These are phyloP conservation scores for Raphidocelis subcapitata DNA, from an alignment of 139 green algal species.

Conservation along the genomic window DNA sequence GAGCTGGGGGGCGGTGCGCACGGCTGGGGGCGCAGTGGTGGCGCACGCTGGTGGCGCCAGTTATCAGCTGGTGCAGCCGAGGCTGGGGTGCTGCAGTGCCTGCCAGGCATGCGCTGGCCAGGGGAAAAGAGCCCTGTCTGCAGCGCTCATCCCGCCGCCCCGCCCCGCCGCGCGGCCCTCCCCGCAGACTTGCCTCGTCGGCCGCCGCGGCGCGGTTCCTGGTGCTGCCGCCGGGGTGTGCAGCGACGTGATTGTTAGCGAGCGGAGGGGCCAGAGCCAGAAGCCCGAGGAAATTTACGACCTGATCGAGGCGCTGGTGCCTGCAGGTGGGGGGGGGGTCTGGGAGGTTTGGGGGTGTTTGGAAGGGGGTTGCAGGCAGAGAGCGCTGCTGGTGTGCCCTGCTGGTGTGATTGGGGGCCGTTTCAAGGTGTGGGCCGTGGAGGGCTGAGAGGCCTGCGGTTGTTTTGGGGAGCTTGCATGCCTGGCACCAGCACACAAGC, in stretches of 20 bases:
- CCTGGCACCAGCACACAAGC: too few relatives aligned
- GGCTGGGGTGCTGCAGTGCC: too few relatives aligned
- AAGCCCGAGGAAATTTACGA: slow-evolving; percentile 97
- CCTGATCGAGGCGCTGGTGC: slow-evolving; percentile 89
- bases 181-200: neutral
- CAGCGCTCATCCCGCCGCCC: too few relatives aligned
- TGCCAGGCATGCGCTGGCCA: too few relatives aligned
- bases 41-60: neutral
- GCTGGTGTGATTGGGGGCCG: neutral
- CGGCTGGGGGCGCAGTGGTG: neutral
- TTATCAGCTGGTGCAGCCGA: too few relatives aligned
- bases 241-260: slow-evolving; percentile 84
- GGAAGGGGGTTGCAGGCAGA: neutral
- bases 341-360: neutral
- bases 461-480: too few relatives aligned
- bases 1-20: slow-evolving; percentile 20
- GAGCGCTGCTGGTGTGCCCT: neutral
- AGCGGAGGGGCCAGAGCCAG: slow-evolving; percentile 91
- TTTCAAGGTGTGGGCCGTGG: too few relatives aligned
- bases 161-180: neutral
- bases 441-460: too few relatives aligned
- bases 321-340: slow-evolving; percentile 51
- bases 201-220: slow-evolving; percentile 10
- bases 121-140: too few relatives aligned
- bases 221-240: slow-evolving; percentile 35